Evolutionary conservation across 768 basidiomycete species (phyloP), one percentile per base, ranked within the genome.

Genomic region (Amanita fuliginea): DNA sequence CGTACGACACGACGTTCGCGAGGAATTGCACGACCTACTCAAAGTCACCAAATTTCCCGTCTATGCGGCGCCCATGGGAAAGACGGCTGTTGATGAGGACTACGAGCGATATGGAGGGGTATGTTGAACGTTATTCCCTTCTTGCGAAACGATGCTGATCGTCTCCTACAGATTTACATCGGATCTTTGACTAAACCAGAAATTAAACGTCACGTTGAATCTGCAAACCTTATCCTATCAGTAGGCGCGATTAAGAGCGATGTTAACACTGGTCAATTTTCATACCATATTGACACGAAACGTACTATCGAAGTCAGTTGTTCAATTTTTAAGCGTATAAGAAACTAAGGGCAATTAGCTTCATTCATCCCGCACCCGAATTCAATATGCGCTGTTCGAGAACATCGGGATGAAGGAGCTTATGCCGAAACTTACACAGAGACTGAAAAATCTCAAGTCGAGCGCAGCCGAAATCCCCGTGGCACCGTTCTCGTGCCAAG

Each of bases 241-340:
- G 68, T 94, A 51, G 87, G 88, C 3, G 64, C 68, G 1, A 67
- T 88, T 44, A 78, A 76, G 60, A 80, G 76, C 41, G 90, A 94
- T 62, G 91, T 89, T 70, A 94, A 94, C 64, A 88, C 86, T 1
- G 91, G 89, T 28, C 85, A 84, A 62, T 92, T 90, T 64, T 83
- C 84, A 0, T 89, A 86, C 57, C 76, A 75, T 44, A 80, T 84
- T 41, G 78, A 82, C 4, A 69, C 69, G 0, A 62, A 64, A 9
- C 71, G 70, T 35, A 80, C 77, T 11, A 68, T 89, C 53, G 87
- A 87, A 71, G 85, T 83, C 55, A 11, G 56, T 51, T 21, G 14
- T 24, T 16, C 33, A 18, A 46, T 4, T 24, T 18, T 16, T 6
- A 14, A 26, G 22, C 54, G 6, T 6, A 6, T 8, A 19, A 26